Evolutionary conservation across 164 flowering plant species (phyloP).

Genomic region (Macadamia integrifolia): DNA sequence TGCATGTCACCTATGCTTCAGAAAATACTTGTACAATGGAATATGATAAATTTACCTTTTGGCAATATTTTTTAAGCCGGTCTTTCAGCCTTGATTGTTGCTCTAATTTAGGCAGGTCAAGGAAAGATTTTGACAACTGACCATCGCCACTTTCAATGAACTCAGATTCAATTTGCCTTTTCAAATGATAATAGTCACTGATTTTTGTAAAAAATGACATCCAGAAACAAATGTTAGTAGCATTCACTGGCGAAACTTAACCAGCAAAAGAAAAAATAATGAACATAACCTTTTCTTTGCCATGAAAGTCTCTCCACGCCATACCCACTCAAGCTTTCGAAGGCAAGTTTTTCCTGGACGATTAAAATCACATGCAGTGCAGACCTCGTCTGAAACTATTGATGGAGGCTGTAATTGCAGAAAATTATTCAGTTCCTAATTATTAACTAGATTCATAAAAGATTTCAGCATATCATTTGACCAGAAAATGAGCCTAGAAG

Average conservation of each 20-base stretch:
- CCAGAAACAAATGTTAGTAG: slow-evolving; percentile 9
- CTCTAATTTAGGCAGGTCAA: slow-evolving; percentile 78
- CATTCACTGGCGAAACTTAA: background rate
- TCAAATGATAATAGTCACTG: slow-evolving; percentile 95
- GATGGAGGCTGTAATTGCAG: slow-evolving; percentile 79
- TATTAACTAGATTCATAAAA: background rate
- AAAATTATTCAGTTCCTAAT: background rate
- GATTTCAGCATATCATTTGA: background rate
- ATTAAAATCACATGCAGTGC: slow-evolving; percentile 99
- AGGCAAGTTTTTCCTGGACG: slow-evolving; percentile 98
- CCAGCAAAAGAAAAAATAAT: slow-evolving; percentile 9
- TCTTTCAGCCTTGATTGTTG: slow-evolving; percentile 85
- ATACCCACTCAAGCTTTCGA: slow-evolving; percentile 98
- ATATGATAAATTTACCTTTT: slow-evolving; percentile 52
- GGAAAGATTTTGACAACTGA: slow-evolving; percentile 65
- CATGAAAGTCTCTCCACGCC: slow-evolving; percentile 95
- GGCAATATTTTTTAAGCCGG: slow-evolving; percentile 91
- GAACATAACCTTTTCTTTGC: slow-evolving; percentile 80
- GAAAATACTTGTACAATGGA: background rate
- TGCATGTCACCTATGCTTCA: background rate
- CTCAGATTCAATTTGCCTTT: slow-evolving; percentile 98
- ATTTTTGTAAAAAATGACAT: background rate
- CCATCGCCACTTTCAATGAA: slow-evolving; percentile 51
- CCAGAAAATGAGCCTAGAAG: too few relatives aligned
- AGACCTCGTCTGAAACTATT: slow-evolving; percentile 86